Evolutionary conservation across 352 stramenopile genomes (phyloP).

Genomic region (Phytophthora pini): DNA sequence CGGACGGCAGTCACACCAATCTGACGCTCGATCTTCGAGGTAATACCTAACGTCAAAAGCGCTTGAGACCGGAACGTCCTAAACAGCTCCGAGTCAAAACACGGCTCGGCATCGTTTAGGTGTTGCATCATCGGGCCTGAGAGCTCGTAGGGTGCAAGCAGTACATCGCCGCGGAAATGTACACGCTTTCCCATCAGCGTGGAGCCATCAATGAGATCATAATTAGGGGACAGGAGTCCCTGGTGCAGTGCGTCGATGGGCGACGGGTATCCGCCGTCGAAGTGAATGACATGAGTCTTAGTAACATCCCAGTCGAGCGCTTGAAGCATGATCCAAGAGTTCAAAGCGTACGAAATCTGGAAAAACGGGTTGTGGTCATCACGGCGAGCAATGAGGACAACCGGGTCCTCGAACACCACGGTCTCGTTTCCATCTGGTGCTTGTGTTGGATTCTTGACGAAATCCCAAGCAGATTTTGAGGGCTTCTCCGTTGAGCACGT

Average conservation of each 20-base stretch:
- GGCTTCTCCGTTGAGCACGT: constrained; percentile 15
- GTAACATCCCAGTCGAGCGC: constrained; percentile 39
- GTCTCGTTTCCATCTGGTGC: constrained; percentile 29
- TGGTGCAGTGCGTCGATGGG: constrained; percentile 55
- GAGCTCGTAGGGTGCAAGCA: constrained; percentile 60
- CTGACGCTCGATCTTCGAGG: constrained; percentile 35
- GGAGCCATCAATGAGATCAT: constrained; percentile 37
- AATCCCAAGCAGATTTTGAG: constrained; percentile 29
- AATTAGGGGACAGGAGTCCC: constrained; percentile 37
- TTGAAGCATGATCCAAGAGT: constrained; percentile 50
- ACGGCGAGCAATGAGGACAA: constrained; percentile 46
- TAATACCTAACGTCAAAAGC: constrained; percentile 35
- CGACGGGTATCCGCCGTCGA: constrained; percentile 53
- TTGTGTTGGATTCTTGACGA: constrained; percentile 34
- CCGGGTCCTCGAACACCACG: constrained; percentile 35
- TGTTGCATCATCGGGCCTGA: constrained; percentile 75
- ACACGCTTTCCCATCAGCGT: constrained; percentile 39
- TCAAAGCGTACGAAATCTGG: constrained; percentile 49
- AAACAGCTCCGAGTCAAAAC: constrained; percentile 57
- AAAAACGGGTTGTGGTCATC: constrained; percentile 71
- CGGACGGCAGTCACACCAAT: constrained; percentile 17
- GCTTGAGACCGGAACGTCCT: constrained; percentile 51
- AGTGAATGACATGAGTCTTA: constrained; percentile 47
- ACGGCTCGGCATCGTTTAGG: constrained; percentile 68
- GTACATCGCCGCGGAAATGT: constrained; percentile 52